These are phyloP conservation scores for Hypoxylon sp. DNA, from an alignment of 2,329 filamentous ascomycete genomes.

Conservation along the genomic window DNA sequence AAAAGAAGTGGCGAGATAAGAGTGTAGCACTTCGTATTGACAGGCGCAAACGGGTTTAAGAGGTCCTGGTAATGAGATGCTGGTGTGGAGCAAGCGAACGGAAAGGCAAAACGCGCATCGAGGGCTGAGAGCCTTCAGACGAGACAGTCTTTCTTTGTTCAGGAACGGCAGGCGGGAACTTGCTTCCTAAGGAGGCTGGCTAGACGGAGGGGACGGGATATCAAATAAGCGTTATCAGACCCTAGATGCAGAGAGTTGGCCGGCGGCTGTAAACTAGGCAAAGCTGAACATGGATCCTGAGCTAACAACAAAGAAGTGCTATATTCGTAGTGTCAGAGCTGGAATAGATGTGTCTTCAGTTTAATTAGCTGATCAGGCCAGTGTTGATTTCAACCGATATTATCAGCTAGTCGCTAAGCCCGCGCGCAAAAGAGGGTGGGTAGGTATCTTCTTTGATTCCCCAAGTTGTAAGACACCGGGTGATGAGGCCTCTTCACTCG, in stretches of 20 bases:
- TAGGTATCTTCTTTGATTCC: conserved; percentile 37
- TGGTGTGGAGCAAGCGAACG: conserved; percentile 35
- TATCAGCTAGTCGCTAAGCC: conserved; percentile 32
- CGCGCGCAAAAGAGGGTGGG: conserved; percentile 33
- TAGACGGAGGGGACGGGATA: conserved; percentile 34
- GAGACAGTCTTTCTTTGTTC: conserved; percentile 47
- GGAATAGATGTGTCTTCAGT: conserved; percentile 35
- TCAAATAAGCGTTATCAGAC: conserved; percentile 32
- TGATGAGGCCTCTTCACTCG: conserved; percentile 33
- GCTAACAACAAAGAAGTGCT: conserved; percentile 45
- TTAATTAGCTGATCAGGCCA: conserved; percentile 37
- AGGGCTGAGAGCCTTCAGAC: conserved; percentile 40
- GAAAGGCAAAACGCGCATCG: conserved; percentile 40
- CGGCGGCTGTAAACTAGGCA: conserved; percentile 39
- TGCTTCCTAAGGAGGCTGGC: conserved; percentile 42
- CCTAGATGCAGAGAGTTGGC: conserved; percentile 33
- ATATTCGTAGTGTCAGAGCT: conserved; percentile 42
- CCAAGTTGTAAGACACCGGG: conserved; percentile 40
- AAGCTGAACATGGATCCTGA: conserved; percentile 38
- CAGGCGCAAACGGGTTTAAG: conserved; percentile 28
- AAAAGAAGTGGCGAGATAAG: conserved; percentile 27
- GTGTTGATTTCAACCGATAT: conserved; percentile 36
- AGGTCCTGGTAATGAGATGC: conserved; percentile 28
- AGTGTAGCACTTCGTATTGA: conserved; percentile 38
- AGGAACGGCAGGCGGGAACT: conserved; percentile 40